Evolutionary conservation across 1,284 basidiomycete genomes (phyloP).

Genomic region (Stygiomarasmius scandens): DNA sequence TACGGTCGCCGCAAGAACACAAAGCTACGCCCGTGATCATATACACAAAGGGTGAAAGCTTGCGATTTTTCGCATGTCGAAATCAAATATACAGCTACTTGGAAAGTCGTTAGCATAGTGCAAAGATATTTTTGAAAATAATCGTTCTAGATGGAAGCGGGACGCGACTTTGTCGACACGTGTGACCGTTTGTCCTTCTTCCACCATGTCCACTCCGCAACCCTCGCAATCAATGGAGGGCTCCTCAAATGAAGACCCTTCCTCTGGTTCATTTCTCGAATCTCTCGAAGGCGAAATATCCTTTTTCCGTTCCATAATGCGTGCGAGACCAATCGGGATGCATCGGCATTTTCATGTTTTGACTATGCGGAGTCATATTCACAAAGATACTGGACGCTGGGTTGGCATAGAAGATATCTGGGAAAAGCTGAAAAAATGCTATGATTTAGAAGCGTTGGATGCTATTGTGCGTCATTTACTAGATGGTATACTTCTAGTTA

Average conservation of each 20-base stretch:
- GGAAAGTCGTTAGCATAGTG: too few species aligned
- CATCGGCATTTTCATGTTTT: conserved; percentile 81
- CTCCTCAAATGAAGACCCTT: conserved; percentile 10
- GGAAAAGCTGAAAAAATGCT: conserved; percentile 72
- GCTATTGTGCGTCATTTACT: conserved; percentile 56
- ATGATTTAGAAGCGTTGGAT: conserved; percentile 79
- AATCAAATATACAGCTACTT: too few species aligned
- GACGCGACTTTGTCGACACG: too few species aligned
- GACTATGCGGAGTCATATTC: conserved; percentile 70
- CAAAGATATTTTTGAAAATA: too few species aligned
- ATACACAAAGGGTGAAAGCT: too few species aligned
- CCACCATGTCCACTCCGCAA: too few species aligned
- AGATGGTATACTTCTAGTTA: conserved; percentile 6
- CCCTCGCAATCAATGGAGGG: conserved; percentile 3
- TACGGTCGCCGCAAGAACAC: too few species aligned
- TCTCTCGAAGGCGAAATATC: conserved; percentile 79
- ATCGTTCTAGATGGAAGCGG: too few species aligned
- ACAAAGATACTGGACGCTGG: conserved; percentile 66
- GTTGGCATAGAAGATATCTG: conserved; percentile 71
- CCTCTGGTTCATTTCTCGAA: conserved; percentile 49
- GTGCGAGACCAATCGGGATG: conserved; percentile 75
- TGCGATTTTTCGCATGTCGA: too few species aligned
- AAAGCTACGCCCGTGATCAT: too few species aligned
- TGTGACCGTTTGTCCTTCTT: too few species aligned
- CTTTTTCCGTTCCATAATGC: conserved; percentile 78